A percentile compares a stretch with the other conserved stretches of the same genome.
Conservation (phyloP, 2,329 filamentous ascomycete genomes). For the Pyrenophora graminea region DNA sequence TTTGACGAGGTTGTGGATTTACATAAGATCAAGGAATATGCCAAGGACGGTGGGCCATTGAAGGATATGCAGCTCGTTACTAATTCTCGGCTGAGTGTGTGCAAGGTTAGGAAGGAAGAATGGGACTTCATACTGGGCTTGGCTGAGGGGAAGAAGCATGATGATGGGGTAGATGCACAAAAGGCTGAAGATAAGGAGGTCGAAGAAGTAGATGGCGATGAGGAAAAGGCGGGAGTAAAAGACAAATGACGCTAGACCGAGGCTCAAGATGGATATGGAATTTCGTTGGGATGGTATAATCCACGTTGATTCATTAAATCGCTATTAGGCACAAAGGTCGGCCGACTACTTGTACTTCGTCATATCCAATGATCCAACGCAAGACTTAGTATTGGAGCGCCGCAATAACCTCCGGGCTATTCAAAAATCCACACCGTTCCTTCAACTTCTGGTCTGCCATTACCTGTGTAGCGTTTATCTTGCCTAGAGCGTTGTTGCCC, state of each 20-base stretch:
- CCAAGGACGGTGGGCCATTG: slow-evolving; percentile 59
- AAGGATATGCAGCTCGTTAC: slow-evolving; percentile 82
- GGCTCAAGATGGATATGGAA: neutral
- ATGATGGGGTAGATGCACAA: neutral
- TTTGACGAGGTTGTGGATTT: slow-evolving; percentile 73
- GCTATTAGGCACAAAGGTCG: neutral
- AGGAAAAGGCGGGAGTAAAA: neutral
- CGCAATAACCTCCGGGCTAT: slow-evolving; percentile 51
- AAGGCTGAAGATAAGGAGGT: neutral
- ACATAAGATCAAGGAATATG: slow-evolving; percentile 70
- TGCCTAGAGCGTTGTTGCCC: slow-evolving; percentile 50
- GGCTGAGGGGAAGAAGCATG: slow-evolving; percentile 37
- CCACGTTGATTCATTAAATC: neutral
- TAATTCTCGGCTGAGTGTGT: slow-evolving; percentile 81
- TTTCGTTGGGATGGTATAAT: neutral
- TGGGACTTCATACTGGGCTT: slow-evolving; percentile 66
- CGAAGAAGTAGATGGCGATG: too few relatives aligned
- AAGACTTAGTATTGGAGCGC: slow-evolving; percentile 39
- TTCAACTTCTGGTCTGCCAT: slow-evolving; percentile 48
- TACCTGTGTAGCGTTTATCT: slow-evolving; percentile 33
- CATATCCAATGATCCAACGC: neutral
- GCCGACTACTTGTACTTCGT: neutral
- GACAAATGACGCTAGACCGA: neutral
- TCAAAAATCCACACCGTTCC: slow-evolving; percentile 55
- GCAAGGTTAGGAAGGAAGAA: slow-evolving; percentile 65